phyloP scores from a whole-genome alignment of 2,329 filamentous ascomycete genomes.

The Shiraia sp. region DNA sequence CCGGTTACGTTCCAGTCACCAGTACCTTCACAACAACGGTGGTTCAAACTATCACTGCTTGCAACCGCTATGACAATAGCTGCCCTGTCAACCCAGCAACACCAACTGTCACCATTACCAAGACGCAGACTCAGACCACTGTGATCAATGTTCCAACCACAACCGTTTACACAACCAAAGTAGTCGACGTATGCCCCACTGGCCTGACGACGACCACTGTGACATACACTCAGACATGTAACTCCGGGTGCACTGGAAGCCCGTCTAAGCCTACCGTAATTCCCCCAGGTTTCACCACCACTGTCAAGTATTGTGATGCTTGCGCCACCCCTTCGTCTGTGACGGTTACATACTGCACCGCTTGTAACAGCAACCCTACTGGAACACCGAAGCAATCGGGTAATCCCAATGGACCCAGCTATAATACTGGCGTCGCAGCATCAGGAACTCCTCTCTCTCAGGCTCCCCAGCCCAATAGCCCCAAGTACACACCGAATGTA shows the following conservation, averaged over 20 bases:
- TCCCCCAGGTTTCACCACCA: conserved; percentile 2
- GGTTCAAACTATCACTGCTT: conserved; percentile 3
- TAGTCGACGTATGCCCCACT: conserved; percentile 4
- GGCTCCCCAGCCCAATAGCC: too few species aligned
- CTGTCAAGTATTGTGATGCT: conserved; percentile 4
- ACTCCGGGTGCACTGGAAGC: conserved; percentile 1
- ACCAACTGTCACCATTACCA: background rate
- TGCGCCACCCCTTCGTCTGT: conserved; percentile 3
- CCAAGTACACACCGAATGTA: too few species aligned
- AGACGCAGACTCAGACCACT: background rate
- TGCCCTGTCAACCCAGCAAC: conserved; percentile 1
- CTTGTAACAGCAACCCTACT: background rate
- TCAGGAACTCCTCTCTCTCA: too few species aligned
- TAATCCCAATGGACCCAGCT: too few species aligned
- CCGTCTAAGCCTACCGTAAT: background rate
- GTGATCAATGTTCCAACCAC: conserved; percentile 3
- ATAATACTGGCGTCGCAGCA: too few species aligned
- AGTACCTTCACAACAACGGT: background rate
- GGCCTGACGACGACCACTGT: conserved; percentile 3
- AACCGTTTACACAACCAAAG: background rate
- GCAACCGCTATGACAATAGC: conserved; percentile 1
- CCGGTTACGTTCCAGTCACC: conserved; percentile 1
- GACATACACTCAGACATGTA: conserved; percentile 1
- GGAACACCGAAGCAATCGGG: too few species aligned
- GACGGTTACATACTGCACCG: conserved; percentile 2